Percentiles rank a stretch among this genome's conserved stretches.
These are phyloP conservation scores for Fusarium sp. DNA, from an alignment of 2,329 filamentous ascomycete genomes.

Conservation along the genomic window DNA sequence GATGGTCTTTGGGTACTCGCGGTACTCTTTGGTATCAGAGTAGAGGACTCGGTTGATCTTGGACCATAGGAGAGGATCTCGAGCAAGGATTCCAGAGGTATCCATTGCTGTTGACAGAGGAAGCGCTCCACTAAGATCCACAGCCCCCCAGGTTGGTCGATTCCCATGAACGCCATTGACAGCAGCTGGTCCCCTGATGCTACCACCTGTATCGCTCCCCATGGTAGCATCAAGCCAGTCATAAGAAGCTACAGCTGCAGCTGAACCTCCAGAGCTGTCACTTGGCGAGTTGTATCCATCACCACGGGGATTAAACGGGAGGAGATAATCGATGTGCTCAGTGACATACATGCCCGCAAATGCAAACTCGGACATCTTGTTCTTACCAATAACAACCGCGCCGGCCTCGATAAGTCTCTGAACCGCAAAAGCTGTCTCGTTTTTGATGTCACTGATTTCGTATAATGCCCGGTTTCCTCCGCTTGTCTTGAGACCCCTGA, in stretches of 20 bases:
- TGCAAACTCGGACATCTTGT: conserved; percentile 29
- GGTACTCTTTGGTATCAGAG: not conserved
- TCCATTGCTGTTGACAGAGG: conserved; percentile 55
- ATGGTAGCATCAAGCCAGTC: conserved; percentile 53
- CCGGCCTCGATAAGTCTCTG: conserved; percentile 27
- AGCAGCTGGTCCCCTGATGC: conserved; percentile 58
- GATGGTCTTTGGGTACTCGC: not conserved
- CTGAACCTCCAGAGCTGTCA: conserved; percentile 56
- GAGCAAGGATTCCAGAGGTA: conserved; percentile 31
- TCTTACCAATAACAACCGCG: conserved; percentile 18
- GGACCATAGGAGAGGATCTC: conserved; percentile 3
- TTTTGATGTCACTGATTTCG: not conserved
- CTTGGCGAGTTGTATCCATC: conserved; percentile 60
- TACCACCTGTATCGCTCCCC: conserved; percentile 32
- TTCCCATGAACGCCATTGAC: conserved; percentile 58
- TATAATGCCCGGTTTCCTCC: conserved; percentile 14
- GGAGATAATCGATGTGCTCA: conserved; percentile 48
- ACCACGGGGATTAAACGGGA: conserved; percentile 57
- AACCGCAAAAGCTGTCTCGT: not conserved
- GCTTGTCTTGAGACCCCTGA: conserved; percentile 25
- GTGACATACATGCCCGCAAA: not conserved
- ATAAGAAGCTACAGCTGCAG: conserved; percentile 52
- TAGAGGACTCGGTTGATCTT: conserved; percentile 8
- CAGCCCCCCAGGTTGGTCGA: conserved; percentile 51
- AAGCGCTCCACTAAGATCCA: conserved; percentile 54